phyloP scores from a whole-genome alignment of 2,329 filamentous ascomycete species.

The Aspergillus fijiensis region DNA sequence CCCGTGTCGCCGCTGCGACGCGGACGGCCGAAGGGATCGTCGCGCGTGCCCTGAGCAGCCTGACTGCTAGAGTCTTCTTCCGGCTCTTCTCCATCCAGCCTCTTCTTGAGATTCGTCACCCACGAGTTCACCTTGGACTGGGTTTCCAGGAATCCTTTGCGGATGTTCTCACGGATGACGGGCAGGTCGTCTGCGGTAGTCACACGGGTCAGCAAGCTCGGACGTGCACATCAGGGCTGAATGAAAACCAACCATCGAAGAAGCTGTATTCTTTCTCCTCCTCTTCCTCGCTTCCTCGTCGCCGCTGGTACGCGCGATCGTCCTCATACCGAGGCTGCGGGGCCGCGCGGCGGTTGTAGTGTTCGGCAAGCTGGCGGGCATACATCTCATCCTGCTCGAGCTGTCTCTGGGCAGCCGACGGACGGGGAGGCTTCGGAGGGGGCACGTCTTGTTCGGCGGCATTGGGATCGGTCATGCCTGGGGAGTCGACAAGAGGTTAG shows the following conservation, averaged over 20 bases:
- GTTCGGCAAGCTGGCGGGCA: conserved; percentile 87
- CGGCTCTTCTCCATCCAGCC: conserved; percentile 82
- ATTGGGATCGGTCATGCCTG: conserved; percentile 78
- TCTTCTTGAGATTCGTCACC: conserved; percentile 90
- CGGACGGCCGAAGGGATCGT: conserved; percentile 48
- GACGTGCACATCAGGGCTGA: background rate
- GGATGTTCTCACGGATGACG: conserved; percentile 86
- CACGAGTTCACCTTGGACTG: conserved; percentile 90
- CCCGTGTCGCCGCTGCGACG: conserved; percentile 62
- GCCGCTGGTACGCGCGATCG: conserved; percentile 43
- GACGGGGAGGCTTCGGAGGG: conserved; percentile 79
- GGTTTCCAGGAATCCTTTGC: conserved; percentile 91
- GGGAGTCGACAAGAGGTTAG: conserved; percentile 6
- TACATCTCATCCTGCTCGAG: conserved; percentile 88
- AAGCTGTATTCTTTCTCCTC: conserved; percentile 82
- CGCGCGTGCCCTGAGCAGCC: conserved; percentile 28
- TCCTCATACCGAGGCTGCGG: conserved; percentile 33
- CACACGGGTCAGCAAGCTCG: conserved; percentile 14
- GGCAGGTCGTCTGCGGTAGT: conserved; percentile 73
- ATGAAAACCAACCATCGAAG: conserved; percentile 63
- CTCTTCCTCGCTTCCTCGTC: conserved; percentile 56
- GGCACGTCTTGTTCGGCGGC: conserved; percentile 62
- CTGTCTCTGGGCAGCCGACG: conserved; percentile 70
- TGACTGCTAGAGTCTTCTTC: conserved; percentile 51
- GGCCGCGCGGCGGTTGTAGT: conserved; percentile 62